Percentiles rank a stretch among this genome's conserved stretches.
Conservation (phyloP, 805 yeast genomes). For the Hermanozyma aechmeae region DNA sequence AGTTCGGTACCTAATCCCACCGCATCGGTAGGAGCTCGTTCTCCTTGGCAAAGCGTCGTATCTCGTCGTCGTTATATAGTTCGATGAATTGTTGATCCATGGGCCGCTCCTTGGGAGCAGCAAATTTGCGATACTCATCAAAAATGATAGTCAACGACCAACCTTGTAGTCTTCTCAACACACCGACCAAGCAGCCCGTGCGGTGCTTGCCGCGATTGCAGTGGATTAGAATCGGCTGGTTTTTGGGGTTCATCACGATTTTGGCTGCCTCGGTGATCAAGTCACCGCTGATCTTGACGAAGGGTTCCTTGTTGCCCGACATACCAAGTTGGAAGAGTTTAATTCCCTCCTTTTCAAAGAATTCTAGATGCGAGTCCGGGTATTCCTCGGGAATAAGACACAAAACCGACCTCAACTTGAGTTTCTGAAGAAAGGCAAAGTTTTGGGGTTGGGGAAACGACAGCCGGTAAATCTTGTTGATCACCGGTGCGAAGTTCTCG, state of each 20-base stretch:
- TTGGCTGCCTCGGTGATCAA: constrained; percentile 72
- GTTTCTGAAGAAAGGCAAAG: constrained; percentile 54
- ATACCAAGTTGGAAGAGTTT: constrained; percentile 79
- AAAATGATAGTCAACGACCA: constrained; percentile 94
- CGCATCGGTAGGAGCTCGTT: constrained; percentile 56
- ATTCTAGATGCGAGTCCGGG: constrained; percentile 66
- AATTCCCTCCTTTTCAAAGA: constrained; percentile 52
- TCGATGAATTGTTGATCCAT: constrained; percentile 95
- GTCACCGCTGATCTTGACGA: constrained; percentile 62
- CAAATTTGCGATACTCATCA: constrained; percentile 91
- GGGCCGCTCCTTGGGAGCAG: constrained; percentile 91
- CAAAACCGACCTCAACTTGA: constrained; percentile 64
- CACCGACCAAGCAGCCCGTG: constrained; percentile 94
- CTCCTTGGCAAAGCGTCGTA: constrained; percentile 43
- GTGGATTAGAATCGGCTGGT: constrained; percentile 88
- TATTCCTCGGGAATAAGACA: constrained; percentile 89
- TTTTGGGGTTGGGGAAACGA: constrained; percentile 86
- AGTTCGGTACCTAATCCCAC: too few species aligned
- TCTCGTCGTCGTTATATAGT: constrained; percentile 62
- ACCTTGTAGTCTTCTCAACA: constrained; percentile 75
- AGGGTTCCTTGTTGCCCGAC: constrained; percentile 94
- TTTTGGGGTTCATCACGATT: constrained; percentile 72
- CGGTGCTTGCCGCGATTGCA: constrained; percentile 96
- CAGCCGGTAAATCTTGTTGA: constrained; percentile 65
- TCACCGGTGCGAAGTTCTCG: constrained; percentile 84